A percentile compares a stretch with the other conserved stretches of the same genome.
These are phyloP conservation scores for Globisporangium radiosum DNA, from an alignment of 352 stramenopile species.

Conservation along the genomic window DNA sequence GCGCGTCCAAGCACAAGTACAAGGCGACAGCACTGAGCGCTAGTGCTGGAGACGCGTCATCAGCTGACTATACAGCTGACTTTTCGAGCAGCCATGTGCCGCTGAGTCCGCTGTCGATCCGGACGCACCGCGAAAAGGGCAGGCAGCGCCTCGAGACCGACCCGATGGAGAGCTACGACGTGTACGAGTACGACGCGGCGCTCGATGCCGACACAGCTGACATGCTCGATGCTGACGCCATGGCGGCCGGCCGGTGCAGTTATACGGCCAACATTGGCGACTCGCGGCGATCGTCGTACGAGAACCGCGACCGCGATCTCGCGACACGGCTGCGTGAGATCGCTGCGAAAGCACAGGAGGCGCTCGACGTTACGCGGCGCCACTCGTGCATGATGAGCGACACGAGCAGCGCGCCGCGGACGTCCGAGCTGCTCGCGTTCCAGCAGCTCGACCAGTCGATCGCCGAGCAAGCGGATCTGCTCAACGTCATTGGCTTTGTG, in stretches of 20 bases:
- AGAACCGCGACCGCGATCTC: conserved; percentile 42
- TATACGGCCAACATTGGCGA: conserved; percentile 25
- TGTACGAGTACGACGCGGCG: conserved; percentile 32
- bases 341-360: conserved; percentile 52
- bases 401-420: conserved; percentile 52
- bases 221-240: conserved; percentile 16
- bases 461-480: conserved; percentile 60
- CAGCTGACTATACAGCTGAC: conserved; percentile 15
- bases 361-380: conserved; percentile 54
- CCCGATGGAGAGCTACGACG: conserved; percentile 59
- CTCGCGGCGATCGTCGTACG: conserved; percentile 26
- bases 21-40: not conserved
- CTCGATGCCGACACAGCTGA: conserved; percentile 16
- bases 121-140: conserved; percentile 26
- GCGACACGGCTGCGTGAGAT: conserved; percentile 55
- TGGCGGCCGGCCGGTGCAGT: conserved; percentile 10
- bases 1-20: conserved; percentile 1
- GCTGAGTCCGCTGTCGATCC: conserved; percentile 50
- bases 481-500: conserved; percentile 72
- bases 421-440: conserved; percentile 57
- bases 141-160: conserved; percentile 54
- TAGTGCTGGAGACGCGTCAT: conserved; percentile 19
- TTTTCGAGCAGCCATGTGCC: conserved; percentile 50
- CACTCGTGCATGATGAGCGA: conserved; percentile 79
- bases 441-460: conserved; percentile 69